phyloP scores from a whole-genome alignment of 192 early-diverging fungal species.

The Ambispora gerdemannii region DNA sequence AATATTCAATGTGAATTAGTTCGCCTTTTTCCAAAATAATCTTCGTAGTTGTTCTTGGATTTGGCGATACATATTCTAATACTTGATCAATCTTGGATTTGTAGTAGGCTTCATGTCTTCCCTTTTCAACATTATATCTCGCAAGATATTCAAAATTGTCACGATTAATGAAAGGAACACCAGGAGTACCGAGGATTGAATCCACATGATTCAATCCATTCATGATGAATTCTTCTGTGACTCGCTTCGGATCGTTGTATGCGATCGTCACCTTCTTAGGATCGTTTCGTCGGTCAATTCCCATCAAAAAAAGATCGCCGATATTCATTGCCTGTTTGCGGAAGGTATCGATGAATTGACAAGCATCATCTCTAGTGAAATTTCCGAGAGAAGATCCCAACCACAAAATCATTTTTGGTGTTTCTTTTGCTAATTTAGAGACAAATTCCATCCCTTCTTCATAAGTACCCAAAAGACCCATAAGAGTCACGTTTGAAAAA shows the following conservation, averaged over 20 bases:
- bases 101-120: slow-evolving; percentile 82
- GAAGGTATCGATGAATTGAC: slow-evolving; percentile 61
- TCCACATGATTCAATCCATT: slow-evolving; percentile 82
- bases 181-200: slow-evolving; percentile 53
- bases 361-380: slow-evolving; percentile 59
- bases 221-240: slow-evolving; percentile 80
- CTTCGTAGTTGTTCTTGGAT: slow-evolving; percentile 23
- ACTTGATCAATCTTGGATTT: slow-evolving; percentile 50
- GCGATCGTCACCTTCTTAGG: slow-evolving; percentile 65
- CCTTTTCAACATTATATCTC: slow-evolving; percentile 65
- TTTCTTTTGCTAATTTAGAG: slow-evolving; percentile 45
- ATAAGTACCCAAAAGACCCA: slow-evolving; percentile 86
- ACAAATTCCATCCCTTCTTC: slow-evolving; percentile 74
- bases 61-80: slow-evolving; percentile 42
- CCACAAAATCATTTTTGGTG: slow-evolving; percentile 79
- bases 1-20: slow-evolving; percentile 85
- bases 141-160: slow-evolving; percentile 68
- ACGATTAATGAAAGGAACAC: slow-evolving; percentile 57
- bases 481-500: slow-evolving; percentile 66
- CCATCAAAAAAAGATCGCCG: slow-evolving; percentile 78
- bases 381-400: slow-evolving; percentile 91
- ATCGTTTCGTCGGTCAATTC: slow-evolving; percentile 81
- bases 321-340: slow-evolving; percentile 53
- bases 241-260: slow-evolving; percentile 78
- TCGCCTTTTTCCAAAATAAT: slow-evolving; percentile 67